Base-by-base conservation (phyloP, 2,329 filamentous ascomycete species). In the Claviceps quebecensis region DNA sequence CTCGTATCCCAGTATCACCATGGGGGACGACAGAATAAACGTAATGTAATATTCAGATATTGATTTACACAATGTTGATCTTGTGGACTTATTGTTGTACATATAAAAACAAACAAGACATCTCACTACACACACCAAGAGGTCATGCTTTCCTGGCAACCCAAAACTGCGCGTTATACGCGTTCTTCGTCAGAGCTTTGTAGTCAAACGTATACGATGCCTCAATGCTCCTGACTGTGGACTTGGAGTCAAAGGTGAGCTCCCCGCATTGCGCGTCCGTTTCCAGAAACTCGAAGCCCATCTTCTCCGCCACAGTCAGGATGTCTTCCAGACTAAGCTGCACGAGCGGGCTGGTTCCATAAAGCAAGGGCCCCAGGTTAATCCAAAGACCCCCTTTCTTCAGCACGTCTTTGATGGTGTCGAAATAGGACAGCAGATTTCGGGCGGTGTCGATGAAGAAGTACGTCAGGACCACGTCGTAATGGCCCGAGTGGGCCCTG, bases 381-480 rank as follows among this genome's bases (percentile, higher is more conserved):
- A 80, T 61, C 77, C 77, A 80, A 38, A 66, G 59, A 0, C 76
- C 77, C 0, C 74, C 75, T 0, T 61, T 58, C 44, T 64, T 68
- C 2, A 81, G 65, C 0, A 76, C 56, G 0, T 60, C 60, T 48
- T 72, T 65, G 44, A 79, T 79, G 0, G 70, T 77, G 38, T 80
- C 74, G 5, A 80, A 65, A 54, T 80, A 81, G 0, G 58, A 63
- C 59, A 78, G 67, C 1, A 79, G 59, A 50, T 80, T 80, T 0
- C 75, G 69, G 0, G 77, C 77, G 0, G 77, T 81, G 57, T 81
- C 77, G 55, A 81, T 79, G 62, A 81, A 80, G 63, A 80, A 81
- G 44, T 78, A 70, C 0, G 77, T 79, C 0, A 78, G 60, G 0
- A 81, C 61, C 1, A 70, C 65, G 50, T 80, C 76, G 58, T 69